Evolutionary conservation across 2,329 filamentous ascomycete species (phyloP), one percentile per base, ranked within the genome.

Genomic region (Dactylella cylindrospora): DNA sequence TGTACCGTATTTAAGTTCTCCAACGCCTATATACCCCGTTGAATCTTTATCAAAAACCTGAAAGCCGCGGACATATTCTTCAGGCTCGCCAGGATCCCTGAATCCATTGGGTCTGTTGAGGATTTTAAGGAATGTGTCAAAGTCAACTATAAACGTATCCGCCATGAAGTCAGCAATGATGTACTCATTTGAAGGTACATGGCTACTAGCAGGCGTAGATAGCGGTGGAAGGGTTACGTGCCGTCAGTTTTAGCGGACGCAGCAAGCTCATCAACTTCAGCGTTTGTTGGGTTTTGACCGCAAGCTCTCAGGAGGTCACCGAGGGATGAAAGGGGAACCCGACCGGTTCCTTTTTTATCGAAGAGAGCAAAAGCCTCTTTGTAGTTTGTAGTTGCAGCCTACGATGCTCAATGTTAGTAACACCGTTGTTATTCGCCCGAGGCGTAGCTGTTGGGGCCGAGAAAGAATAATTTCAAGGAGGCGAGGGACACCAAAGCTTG

Each of bases 281-380:
- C 80, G 67, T 97, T 80, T 7, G 93, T 98, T 36, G 93, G 93
- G 77, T 98, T 98, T 79, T 98, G 93, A 40, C 93, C 93, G 74
- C 93, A 98, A 51, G 93, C 93, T 73, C 93, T 87, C 68, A 98
- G 84, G 64, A 98, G 82, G 74, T 98, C 93, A 69, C 93, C 93
- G 54, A 98, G 83, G 67, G 85, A 86, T 68, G 91, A 86, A 74
- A 90, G 79, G 32, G 86, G 77, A 69, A 97, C 93, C 70, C 90
- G 90, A 72, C 91, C 90, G 73, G 88, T 95, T 73, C 93, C 93
- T 75, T 93, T 91, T 84, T 96, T 97, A 81, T 98, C 93, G 80
- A 97, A 98, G 74, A 98, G 87, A 71, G 90, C 90, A 77, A 98
- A 98, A 70, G 93, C 93, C 85, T 98, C 93, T 81, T 97, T 97